Base-by-base conservation (phyloP, 164 flowering plant species). In the Dillenia turbinata region DNA sequence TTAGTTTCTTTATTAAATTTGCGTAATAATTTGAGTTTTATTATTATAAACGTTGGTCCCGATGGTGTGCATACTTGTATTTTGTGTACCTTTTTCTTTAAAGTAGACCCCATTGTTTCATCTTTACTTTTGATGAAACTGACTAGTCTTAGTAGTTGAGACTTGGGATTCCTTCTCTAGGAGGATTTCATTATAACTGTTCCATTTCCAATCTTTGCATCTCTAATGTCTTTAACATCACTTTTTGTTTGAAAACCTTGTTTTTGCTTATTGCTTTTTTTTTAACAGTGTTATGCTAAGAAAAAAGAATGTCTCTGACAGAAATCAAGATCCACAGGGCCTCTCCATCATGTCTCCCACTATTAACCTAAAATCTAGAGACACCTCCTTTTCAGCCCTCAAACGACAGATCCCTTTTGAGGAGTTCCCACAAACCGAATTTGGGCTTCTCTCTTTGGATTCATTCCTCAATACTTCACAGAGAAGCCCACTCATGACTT, bases 371-470 rank as follows among this genome's bases (percentile, higher is more conserved):
- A 78, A 77, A 47, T 46, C 78, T 13, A 79, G 77, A 45, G 83
- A 81, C 19, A 56, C 52, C 16, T 63, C 73, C 9, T 77, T 79
- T 63, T 58, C 83, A 22, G 22, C 70, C 44, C 78, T 67, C 16
- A 84, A 90, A 53, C 90, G 73, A 49, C 82, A 76, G n/a, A 45
- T 54, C 47, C 63, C 78, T n/a, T 73, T 52, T 54, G 84, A 75
- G 63, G 81, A 76, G 19, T 65, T 83, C 40, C 57, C 87, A 16
- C 67, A 62, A 46, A 52, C 63, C 1, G 81, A 66, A 45, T 87
- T 85, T 66, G 92, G 94, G 40, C 68, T 81, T 13, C 73, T 82
- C 40, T 69, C 78, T 60, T 77, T 86, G 5, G 84, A 81, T 64
- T 80, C 79, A 54, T 75, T 86, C 58, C 68, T 73, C 68, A 84